These are phyloP conservation scores for Parascedosporium putredinis DNA, from an alignment of 2,329 filamentous ascomycete genomes.

Conservation along the genomic window DNA sequence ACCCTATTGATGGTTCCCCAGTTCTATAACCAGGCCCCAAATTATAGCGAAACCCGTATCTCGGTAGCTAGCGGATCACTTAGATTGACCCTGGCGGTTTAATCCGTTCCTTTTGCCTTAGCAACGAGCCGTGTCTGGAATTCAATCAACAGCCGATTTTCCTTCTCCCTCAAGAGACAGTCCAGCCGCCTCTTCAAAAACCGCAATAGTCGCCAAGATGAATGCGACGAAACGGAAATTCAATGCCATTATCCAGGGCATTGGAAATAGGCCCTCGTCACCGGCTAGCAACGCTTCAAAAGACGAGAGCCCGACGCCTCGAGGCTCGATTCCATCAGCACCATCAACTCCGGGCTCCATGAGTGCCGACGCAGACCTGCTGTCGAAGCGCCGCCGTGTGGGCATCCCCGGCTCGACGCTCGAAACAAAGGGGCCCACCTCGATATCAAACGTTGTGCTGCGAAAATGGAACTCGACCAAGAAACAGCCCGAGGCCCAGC, in stretches of 20 bases:
- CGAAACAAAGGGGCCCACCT: conserved; percentile 12
- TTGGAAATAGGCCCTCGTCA: conserved; percentile 18
- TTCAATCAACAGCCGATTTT: background rate
- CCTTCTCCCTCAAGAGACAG: background rate
- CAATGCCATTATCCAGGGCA: conserved; percentile 60
- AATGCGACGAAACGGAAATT: conserved; percentile 79
- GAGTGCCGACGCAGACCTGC: conserved; percentile 11
- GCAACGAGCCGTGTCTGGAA: background rate
- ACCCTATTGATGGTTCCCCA: too few relatives aligned
- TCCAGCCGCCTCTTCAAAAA: background rate
- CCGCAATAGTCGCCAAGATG: conserved; percentile 34
- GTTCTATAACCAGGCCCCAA: too few relatives aligned
- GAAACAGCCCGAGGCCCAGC: conserved; percentile 16
- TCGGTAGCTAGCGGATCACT: too few relatives aligned
- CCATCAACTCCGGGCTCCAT: conserved; percentile 13
- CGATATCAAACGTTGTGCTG: conserved; percentile 29
- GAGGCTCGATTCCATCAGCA: conserved; percentile 6
- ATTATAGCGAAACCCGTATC: too few relatives aligned
- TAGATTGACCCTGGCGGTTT: too few relatives aligned
- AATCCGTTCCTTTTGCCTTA: background rate
- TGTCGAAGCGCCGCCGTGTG: conserved; percentile 39
- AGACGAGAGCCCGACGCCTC: conserved; percentile 10
- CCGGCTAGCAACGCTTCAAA: conserved; percentile 9
- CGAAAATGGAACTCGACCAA: conserved; percentile 26
- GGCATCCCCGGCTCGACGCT: conserved; percentile 31